A percentile compares a stretch with the other conserved stretches of the same genome.
These are phyloP conservation scores for Salix udensis DNA, from an alignment of 345 rosid species.

Conservation along the genomic window DNA sequence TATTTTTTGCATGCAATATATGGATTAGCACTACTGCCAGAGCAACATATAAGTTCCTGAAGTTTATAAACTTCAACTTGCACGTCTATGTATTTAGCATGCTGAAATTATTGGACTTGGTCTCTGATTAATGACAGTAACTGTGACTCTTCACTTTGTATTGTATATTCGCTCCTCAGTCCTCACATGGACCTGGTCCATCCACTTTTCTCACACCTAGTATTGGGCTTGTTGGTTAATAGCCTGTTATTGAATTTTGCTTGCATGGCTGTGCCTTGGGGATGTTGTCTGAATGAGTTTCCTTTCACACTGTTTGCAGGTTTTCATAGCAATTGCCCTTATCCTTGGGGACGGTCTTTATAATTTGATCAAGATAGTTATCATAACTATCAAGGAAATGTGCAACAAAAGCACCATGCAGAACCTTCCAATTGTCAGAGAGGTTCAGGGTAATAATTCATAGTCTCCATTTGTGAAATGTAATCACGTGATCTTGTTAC, in stretches of 20 bases:
- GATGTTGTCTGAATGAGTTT: conserved; percentile 6
- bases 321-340: conserved; percentile 77
- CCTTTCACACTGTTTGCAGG: conserved; percentile 39
- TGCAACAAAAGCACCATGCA: conserved; percentile 47
- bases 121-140: no score
- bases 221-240: no score
- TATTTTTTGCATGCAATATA: no score
- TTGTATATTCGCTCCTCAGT: no score
- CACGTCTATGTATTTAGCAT: no score
- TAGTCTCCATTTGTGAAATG: background rate
- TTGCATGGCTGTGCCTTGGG: background rate
- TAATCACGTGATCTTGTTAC: background rate
- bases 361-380: conserved; percentile 75
- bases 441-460: conserved; percentile 49
- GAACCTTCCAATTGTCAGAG: conserved; percentile 51
- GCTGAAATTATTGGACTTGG: no score
- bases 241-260: background rate
- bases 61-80: background rate
- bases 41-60: background rate
- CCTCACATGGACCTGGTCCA: no score
- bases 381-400: conserved; percentile 55
- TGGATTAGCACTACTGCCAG: background rate
- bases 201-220: no score
- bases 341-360: conserved; percentile 93
- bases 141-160: no score